Conservation (phyloP, 2,329 filamentous ascomycete genomes). For the Xylariaceae sp. region DNA sequence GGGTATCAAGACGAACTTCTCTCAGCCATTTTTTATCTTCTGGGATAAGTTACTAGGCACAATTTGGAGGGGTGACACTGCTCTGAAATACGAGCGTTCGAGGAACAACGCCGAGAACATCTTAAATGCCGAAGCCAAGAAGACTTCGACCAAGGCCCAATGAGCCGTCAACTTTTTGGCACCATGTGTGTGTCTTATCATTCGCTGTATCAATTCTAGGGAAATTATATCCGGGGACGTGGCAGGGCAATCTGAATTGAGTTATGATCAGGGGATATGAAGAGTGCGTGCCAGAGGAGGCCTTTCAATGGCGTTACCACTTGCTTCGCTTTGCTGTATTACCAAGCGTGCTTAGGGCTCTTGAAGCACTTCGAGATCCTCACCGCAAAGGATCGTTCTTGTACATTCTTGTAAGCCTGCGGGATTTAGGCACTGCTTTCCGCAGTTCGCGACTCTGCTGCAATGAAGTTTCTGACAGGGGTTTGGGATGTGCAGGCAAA, state of each 20-base stretch:
- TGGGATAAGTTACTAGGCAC: conserved; percentile 85
- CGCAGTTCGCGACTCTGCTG: no score
- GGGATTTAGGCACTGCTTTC: no score
- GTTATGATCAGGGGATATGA: conserved; percentile 8
- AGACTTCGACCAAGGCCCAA: conserved; percentile 23
- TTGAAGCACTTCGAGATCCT: no score
- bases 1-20: conserved; percentile 96
- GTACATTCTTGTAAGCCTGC: no score
- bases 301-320: conserved; percentile 15
- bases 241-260: conserved; percentile 16
- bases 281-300: conserved; percentile 11
- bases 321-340: conserved; percentile 3
- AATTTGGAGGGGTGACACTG: conserved; percentile 67
- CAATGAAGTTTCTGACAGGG: no score
- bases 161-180: conserved; percentile 7
- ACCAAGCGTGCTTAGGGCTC: no score
- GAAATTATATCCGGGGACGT: conserved; percentile 9
- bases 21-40: conserved; percentile 90
- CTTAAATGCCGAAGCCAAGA: conserved; percentile 44
- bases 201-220: conserved; percentile 24
- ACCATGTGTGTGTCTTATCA: conserved; percentile 3
- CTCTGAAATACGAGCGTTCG: conserved; percentile 37
- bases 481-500: no score
- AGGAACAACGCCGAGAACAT: conserved; percentile 36
- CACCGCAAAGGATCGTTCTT: no score